Percentiles rank a stretch among this genome's conserved stretches.
phyloP scores from a whole-genome alignment of 2,329 filamentous ascomycete species.

The Cladosporium austrohemisphaericum region DNA sequence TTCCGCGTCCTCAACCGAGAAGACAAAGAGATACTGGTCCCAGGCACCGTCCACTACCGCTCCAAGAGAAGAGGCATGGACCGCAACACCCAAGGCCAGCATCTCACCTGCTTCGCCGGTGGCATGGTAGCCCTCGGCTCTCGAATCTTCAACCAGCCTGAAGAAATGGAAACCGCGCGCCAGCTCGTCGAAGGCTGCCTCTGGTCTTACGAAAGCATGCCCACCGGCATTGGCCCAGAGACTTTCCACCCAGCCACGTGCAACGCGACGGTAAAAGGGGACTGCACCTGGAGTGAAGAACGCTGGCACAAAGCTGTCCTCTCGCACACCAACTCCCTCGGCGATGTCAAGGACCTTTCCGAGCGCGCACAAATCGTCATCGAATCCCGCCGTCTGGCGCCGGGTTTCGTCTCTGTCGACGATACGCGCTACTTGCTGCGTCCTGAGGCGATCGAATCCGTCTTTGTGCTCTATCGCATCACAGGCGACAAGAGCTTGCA shows the following conservation, averaged over 20 bases:
- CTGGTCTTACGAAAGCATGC: conserved; percentile 57
- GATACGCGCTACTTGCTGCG: conserved; percentile 63
- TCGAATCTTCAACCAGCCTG: conserved; percentile 53
- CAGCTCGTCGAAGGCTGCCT: conserved; percentile 62
- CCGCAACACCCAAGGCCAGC: conserved; percentile 47
- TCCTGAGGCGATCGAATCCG: conserved; percentile 75
- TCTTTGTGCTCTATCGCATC: conserved; percentile 73
- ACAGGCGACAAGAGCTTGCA: conserved; percentile 64
- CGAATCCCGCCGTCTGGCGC: conserved; percentile 44
- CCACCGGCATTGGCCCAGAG: conserved; percentile 61
- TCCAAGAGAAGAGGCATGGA: conserved; percentile 20
- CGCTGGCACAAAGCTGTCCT: conserved; percentile 40
- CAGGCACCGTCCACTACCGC: conserved; percentile 27
- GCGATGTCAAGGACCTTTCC: conserved; percentile 25
- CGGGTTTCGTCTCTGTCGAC: conserved; percentile 54
- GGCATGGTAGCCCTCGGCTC: conserved; percentile 68
- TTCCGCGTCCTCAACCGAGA: conserved; percentile 44
- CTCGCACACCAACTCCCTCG: conserved; percentile 23
- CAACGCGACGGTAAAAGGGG: conserved; percentile 31
- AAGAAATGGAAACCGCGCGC: conserved; percentile 54
- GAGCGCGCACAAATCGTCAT: conserved; percentile 32
- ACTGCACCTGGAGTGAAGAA: conserved; percentile 46
- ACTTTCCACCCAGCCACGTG: conserved; percentile 50
- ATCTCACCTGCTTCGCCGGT: conserved; percentile 67
- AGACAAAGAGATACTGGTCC: conserved; percentile 35